phyloP scores from a whole-genome alignment of 805 yeast species.

The Starmerella vaccinii region DNA sequence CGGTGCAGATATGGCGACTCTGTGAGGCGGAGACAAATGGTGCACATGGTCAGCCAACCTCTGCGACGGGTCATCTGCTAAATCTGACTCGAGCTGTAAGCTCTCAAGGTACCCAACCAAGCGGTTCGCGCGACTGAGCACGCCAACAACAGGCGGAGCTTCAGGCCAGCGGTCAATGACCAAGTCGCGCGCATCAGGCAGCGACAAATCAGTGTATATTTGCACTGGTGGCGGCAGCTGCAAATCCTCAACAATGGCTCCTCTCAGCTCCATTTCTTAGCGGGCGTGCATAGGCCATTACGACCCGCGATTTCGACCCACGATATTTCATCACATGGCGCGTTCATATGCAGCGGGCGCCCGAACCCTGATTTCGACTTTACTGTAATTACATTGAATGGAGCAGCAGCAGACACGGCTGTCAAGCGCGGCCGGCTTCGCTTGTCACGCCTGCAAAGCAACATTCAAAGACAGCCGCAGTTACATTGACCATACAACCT shows the following conservation, averaged over 20 bases:
- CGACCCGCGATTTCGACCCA: background rate
- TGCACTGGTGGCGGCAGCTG: slow-evolving; percentile 50
- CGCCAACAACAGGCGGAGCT: slow-evolving; percentile 45
- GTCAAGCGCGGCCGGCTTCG: slow-evolving; percentile 52
- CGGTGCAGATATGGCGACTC: background rate
- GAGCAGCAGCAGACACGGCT: background rate
- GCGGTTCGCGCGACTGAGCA: slow-evolving; percentile 30
- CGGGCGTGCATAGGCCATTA: background rate
- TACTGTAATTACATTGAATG: background rate
- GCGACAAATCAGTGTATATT: slow-evolving; percentile 40
- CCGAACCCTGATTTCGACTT: background rate
- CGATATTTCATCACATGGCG: no score
- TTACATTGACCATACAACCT: slow-evolving; percentile 72
- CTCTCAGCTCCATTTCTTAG: slow-evolving; percentile 21
- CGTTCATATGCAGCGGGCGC: no score
- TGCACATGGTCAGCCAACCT: background rate
- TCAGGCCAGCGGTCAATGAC: slow-evolving; percentile 48
- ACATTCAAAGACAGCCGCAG: slow-evolving; percentile 77
- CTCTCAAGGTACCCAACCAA: slow-evolving; percentile 44
- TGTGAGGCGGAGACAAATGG: background rate
- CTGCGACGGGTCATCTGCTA: slow-evolving; percentile 24
- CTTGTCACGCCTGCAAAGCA: slow-evolving; percentile 68
- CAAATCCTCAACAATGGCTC: slow-evolving; percentile 50
- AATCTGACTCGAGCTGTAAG: slow-evolving; percentile 31
- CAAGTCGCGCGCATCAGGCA: slow-evolving; percentile 43